phyloP scores from a whole-genome alignment of 2,329 filamentous ascomycete species.

The Talaromyces verruculosus region DNA sequence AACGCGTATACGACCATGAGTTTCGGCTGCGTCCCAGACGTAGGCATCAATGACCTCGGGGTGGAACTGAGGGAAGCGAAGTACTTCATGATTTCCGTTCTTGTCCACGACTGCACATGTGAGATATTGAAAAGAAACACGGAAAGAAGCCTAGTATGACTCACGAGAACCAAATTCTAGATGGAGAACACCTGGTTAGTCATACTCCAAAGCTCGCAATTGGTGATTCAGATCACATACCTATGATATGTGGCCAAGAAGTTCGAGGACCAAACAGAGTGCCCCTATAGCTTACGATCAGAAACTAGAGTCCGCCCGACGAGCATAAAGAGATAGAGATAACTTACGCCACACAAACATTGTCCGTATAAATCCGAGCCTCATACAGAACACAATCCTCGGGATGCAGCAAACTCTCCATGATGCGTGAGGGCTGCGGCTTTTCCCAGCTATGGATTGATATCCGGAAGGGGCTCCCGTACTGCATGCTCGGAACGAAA shows the following conservation, averaged over 20 bases:
- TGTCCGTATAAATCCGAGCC: constrained; percentile 68
- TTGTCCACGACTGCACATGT: constrained; percentile 46
- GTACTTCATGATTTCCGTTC: constrained; percentile 58
- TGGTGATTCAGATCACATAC: constrained; percentile 36
- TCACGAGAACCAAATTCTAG: constrained; percentile 40
- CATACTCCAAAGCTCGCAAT: neutral
- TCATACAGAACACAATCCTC: constrained; percentile 62
- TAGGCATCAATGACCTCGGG: constrained; percentile 66
- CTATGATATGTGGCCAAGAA: constrained; percentile 55
- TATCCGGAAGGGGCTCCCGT: constrained; percentile 63
- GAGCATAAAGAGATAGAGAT: neutral
- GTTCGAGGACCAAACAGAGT: constrained; percentile 55
- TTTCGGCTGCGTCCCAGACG: constrained; percentile 70
- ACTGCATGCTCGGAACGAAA: constrained; percentile 66
- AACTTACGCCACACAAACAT: constrained; percentile 60
- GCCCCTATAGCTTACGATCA: constrained; percentile 45
- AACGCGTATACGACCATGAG: constrained; percentile 72
- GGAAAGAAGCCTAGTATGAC: constrained; percentile 24
- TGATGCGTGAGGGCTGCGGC: constrained; percentile 59
- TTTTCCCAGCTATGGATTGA: constrained; percentile 73
- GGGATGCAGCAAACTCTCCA: constrained; percentile 57
- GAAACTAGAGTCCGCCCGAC: neutral
- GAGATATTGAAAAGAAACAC: neutral
- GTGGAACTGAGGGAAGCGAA: constrained; percentile 73
- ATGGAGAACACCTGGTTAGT: neutral